Base-by-base conservation (phyloP, 352 stramenopile genomes). In the Globisporangium apiculatum region DNA sequence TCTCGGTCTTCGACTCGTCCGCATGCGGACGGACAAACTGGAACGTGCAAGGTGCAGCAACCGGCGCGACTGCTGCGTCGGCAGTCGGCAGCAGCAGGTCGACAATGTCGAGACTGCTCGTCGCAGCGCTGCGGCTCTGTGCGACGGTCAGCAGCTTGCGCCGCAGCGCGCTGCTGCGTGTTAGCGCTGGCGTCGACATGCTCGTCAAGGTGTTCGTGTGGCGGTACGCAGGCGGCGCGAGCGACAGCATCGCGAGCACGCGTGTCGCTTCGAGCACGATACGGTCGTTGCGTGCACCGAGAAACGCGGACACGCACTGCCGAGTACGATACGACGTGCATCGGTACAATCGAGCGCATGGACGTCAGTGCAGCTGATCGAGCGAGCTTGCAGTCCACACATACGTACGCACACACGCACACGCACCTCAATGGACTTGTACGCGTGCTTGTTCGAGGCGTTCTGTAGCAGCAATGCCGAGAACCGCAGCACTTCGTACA, bases 391-490 rank as follows among this genome's bases (percentile, higher is more conserved):
- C 24, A 31, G 24, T 31, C 24, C 24, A 31, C 24, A 31, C 24
- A 31, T 31, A 31, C 24, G 24, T 31, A 31, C 24, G 24, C 24
- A 31, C 8, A 8, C 35, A 61, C 65, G 10, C 8, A 8, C 35
- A 61, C 68, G 10, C 51, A 83, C 64, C 59, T 91, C 78, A 12
- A 73, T 55, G 4, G 79, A 88, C 57, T 72, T 69, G 60, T 86
- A 95, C 31, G 80, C 56, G 35, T 85, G 76, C 61, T 95, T 95
- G 64, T 91, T 89, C 6, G 73, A 70, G 2, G 86, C 70, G 56
- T 95, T 95, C 41, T 92, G 82, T 42, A 93, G 73, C 48, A 95
- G 57, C 45, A 89, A 77, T 12, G 78, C 79, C 5, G 69, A 77
- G 57, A 93, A 91, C 4, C 83, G 83, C 61, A 95, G 58, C 18